These are phyloP conservation scores for Cupressus sempervirens DNA, from an alignment of 75 land plant genomes.

Conservation along the genomic window DNA sequence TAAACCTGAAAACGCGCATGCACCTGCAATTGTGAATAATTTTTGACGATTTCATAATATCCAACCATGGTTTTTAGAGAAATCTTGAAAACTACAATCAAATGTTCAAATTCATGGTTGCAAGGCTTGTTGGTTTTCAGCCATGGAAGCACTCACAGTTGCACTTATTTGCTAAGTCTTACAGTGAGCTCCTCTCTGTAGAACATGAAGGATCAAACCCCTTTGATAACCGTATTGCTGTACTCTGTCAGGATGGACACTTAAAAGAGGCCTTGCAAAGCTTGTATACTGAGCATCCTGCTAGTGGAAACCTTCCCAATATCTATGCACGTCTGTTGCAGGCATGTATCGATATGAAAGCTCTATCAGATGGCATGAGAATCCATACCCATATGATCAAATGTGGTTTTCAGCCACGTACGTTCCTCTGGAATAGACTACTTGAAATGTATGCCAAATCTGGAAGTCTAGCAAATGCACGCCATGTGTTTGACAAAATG, in stretches of 20 bases:
- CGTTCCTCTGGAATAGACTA: neutral
- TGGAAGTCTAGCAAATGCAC: slow-evolving; percentile 13
- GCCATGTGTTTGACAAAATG: slow-evolving; percentile 50
- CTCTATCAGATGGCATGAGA: neutral
- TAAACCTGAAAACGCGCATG: too few relatives aligned
- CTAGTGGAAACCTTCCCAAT: neutral
- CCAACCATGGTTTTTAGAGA: neutral
- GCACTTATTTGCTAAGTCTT: neutral
- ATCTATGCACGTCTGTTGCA: neutral
- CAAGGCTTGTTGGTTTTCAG: neutral
- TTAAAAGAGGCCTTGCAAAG: neutral
- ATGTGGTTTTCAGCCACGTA: neutral
- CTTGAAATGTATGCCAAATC: neutral
- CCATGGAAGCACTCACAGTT: neutral
- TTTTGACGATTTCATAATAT: neutral
- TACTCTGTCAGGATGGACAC: neutral
- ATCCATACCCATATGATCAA: slow-evolving; percentile 6
- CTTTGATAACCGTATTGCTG: neutral
- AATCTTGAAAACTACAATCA: neutral
- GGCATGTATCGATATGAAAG: neutral
- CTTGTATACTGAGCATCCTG: neutral
- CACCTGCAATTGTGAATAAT: neutral
- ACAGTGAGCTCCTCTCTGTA: neutral
- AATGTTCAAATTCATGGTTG: neutral
- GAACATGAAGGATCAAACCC: neutral